Percentiles rank a stretch among this genome's conserved stretches.
These are phyloP conservation scores for Trichoderma pleuroti DNA, from an alignment of 2,329 filamentous ascomycete genomes.

Conservation along the genomic window DNA sequence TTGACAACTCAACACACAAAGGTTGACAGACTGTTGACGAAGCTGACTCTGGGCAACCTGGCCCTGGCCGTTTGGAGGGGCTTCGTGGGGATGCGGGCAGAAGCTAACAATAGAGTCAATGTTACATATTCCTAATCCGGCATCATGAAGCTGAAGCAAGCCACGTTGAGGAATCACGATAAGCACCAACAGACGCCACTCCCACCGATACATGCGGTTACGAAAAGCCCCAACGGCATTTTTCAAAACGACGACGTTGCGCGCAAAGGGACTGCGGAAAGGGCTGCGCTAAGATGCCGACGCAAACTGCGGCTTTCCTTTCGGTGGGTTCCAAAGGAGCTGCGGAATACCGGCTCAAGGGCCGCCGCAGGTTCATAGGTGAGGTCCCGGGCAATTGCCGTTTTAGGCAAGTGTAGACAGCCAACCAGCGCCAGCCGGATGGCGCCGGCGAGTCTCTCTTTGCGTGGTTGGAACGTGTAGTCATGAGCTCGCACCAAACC, in stretches of 20 bases:
- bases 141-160: not conserved
- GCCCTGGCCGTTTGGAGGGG: not conserved
- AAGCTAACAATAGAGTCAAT: not conserved
- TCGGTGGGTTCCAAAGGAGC: not conserved
- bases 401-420: constrained; percentile 4
- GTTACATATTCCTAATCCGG: not conserved
- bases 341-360: not conserved
- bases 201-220: not conserved
- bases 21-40: not conserved
- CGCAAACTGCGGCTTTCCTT: not conserved
- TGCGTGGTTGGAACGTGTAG: too few relatives aligned
- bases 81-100: not conserved
- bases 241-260: not conserved
- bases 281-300: not conserved
- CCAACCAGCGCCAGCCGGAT: not conserved
- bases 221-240: not conserved
- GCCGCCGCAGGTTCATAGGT: not conserved
- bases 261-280: not conserved
- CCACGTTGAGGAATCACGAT: not conserved
- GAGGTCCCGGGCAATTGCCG: not conserved
- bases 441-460: not conserved
- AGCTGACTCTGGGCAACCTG: not conserved
- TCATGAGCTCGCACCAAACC: not conserved
- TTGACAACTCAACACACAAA: not conserved
- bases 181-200: not conserved